Evolutionary conservation across 257 asterid genomes (phyloP).

Genomic region (Rubia yunnanensis): DNA sequence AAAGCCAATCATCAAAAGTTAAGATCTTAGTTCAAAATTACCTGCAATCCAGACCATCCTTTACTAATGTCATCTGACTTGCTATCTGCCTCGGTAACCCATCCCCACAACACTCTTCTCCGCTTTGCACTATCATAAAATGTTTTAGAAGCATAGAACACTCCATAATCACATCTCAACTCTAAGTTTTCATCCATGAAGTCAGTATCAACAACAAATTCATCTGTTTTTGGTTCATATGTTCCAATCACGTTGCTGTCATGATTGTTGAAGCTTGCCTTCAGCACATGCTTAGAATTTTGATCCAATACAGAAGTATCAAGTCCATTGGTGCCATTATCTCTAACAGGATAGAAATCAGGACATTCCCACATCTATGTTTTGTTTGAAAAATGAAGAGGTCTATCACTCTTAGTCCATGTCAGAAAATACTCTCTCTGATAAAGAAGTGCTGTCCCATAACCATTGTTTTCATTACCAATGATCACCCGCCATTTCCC

Average conservation of each 20-base stretch:
- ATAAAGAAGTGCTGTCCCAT: conserved; percentile 45
- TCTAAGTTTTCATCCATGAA: conserved; percentile 44
- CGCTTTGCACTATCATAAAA: conserved; percentile 49
- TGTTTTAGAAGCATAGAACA: conserved; percentile 69
- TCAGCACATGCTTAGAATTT: conserved; percentile 42
- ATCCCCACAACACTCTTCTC: conserved; percentile 67
- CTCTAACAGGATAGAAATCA: conserved; percentile 56
- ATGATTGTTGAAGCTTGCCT: conserved; percentile 49
- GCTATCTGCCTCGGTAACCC: conserved; percentile 63
- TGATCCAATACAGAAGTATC: conserved; percentile 39
- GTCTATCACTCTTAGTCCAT: conserved; percentile 43
- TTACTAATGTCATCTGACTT: conserved; percentile 34
- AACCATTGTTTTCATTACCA: conserved; percentile 30
- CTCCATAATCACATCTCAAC: conserved; percentile 61
- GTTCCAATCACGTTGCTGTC: conserved; percentile 57
- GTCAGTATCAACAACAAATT: conserved; percentile 34
- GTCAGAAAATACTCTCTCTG: conserved; percentile 42
- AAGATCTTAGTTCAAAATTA: neutral
- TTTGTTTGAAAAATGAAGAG: conserved; percentile 33
- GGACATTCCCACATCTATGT: conserved; percentile 75
- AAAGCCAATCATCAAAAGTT: neutral
- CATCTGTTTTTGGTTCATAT: conserved; percentile 28
- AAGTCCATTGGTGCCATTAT: conserved; percentile 23
- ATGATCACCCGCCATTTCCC: conserved; percentile 43
- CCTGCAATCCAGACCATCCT: conserved; percentile 49